Base-by-base conservation (phyloP, 495 filamentous ascomycete species). In the Bryoglossum gracile region DNA sequence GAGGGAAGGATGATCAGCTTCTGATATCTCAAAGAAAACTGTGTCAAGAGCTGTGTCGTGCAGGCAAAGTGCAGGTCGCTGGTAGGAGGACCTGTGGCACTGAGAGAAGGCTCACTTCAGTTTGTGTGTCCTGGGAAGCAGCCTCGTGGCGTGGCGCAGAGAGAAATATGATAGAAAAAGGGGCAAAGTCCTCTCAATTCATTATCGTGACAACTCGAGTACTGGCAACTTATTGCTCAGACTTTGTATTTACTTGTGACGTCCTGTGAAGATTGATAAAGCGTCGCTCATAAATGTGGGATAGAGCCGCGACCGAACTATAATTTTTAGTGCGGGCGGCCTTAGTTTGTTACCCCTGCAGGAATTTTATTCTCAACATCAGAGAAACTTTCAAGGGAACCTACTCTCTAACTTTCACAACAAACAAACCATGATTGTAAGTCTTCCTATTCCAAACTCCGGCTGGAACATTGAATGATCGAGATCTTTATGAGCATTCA, bases 381-480 rank as follows among this genome's bases (percentile, higher is more conserved):
- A 5, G 3, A 38, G 14, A 19, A 18, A 6, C 6, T 38, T 38
- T 18, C 35, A 18, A 18, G 35, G 18, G 35, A 38, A 38, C n/a
- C n/a, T n/a, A n/a, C n/a, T n/a, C n/a, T n/a, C n/a, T n/a, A 38
- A 38, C 35, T 13, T 18, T 19, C 18, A 38, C 35, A 6, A 38
- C 35, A 18, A 17, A 8, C n/a, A 16, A 26, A 16, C 35, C 17
- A 68, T 66, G 66, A 62, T 68, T 55, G 63, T 65, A 55, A 35
- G 64, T 62, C 26, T 17, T 30, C 14, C 23, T 26, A n/a, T 40
- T 43, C 39, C n/a, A 17, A 8, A 13, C 18, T 18, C 33, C 33
- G n/a, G n/a, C n/a, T n/a, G n/a, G n/a, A n/a, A n/a, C n/a, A n/a
- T n/a, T n/a, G n/a, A n/a, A n/a, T n/a, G n/a, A n/a, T n/a, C n/a